Percentiles rank a stretch among this genome's conserved stretches.
These are phyloP conservation scores for Cantharellus cinnabarinus DNA, from an alignment of 768 basidiomycete species.

Conservation along the genomic window DNA sequence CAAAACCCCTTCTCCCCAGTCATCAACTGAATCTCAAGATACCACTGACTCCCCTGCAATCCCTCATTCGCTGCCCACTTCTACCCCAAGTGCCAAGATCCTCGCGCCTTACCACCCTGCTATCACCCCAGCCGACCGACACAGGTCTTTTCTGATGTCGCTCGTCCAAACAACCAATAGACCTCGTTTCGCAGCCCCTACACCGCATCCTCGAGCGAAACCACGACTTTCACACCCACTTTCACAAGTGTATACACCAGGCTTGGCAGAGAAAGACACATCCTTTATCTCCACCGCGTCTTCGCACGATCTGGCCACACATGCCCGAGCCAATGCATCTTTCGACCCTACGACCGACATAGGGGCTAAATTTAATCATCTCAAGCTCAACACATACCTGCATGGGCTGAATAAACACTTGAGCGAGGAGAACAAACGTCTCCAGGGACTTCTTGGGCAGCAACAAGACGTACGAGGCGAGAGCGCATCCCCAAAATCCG, in stretches of 20 bases:
- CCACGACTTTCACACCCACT: constrained; percentile 10
- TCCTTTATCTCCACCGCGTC: constrained; percentile 70
- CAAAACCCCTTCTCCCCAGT: neutral
- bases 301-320: constrained; percentile 72
- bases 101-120: neutral
- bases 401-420: constrained; percentile 67
- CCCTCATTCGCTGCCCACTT: neutral
- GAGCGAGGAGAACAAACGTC: constrained; percentile 64
- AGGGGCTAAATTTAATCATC: constrained; percentile 46
- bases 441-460: constrained; percentile 29
- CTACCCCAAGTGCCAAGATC: neutral
- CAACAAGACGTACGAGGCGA: neutral
- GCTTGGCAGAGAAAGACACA: constrained; percentile 25
- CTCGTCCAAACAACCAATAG: constrained; percentile 69
- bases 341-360: constrained; percentile 53
- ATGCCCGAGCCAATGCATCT: constrained; percentile 53
- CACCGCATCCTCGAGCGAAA: constrained; percentile 35
- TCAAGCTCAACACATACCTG: constrained; percentile 68
- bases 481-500: neutral
- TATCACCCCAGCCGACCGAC: constrained; percentile 48
- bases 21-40: neutral
- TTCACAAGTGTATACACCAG: constrained; percentile 14
- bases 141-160: constrained; percentile 62
- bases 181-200: constrained; percentile 43
- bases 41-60: neutral